Conservation (phyloP, 164 flowering plant genomes). For the Cinnamomum chago region DNA sequence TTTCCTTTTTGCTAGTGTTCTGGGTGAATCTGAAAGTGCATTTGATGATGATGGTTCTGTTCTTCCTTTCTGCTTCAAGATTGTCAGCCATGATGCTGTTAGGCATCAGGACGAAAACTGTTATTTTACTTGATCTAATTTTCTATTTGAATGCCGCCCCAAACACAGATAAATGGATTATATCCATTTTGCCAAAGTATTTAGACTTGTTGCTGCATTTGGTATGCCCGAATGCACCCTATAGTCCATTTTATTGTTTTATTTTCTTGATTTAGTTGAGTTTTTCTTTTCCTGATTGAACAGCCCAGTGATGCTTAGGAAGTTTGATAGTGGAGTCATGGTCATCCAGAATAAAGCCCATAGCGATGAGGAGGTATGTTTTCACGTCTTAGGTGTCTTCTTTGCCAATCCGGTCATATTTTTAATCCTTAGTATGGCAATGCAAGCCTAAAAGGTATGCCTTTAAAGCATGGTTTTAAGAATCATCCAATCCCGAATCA, state of each 20-base stretch:
- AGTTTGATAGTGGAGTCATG: conserved; percentile 98
- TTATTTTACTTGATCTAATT: neutral
- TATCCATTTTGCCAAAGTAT: neutral
- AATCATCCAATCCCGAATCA: no score
- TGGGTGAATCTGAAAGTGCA: neutral
- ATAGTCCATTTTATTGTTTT: no score
- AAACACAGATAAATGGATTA: neutral
- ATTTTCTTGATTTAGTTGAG: neutral
- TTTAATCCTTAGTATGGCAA: neutral
- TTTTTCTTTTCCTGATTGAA: conserved; percentile 1
- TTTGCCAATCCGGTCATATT: neutral
- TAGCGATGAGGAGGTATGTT: conserved; percentile 86
- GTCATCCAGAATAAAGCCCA: conserved; percentile 90
- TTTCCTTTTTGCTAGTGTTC: neutral
- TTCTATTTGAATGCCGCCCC: neutral
- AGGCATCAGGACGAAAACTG: neutral
- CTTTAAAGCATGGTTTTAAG: no score
- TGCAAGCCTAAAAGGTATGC: no score
- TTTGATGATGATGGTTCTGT: neutral
- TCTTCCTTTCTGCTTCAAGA: neutral
- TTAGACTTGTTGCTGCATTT: neutral
- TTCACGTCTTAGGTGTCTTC: neutral
- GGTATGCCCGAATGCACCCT: neutral
- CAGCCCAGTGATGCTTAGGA: conserved; percentile 90
- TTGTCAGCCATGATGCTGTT: neutral